Conservation (phyloP, 495 filamentous ascomycete species). For the Neurospora sp. region DNA sequence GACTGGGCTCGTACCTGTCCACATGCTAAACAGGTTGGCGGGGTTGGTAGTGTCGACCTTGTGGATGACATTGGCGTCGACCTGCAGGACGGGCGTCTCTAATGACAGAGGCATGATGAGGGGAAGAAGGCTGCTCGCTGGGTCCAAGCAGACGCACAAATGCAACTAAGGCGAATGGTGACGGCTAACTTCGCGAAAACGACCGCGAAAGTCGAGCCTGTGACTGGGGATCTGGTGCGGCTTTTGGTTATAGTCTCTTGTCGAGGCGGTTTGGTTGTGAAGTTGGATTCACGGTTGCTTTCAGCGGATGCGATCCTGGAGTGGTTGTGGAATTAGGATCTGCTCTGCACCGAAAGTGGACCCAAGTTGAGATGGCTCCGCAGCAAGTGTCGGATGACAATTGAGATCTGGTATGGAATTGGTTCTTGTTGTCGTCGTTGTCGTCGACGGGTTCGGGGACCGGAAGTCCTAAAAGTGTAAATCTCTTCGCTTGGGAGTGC, state of each 20-base stretch:
- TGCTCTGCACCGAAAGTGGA: constrained; percentile 22
- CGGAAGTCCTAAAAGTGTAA: neutral
- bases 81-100: constrained; percentile 53
- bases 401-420: neutral
- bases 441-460: neutral
- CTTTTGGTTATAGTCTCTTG: neutral
- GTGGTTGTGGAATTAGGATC: constrained; percentile 7
- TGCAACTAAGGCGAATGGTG: constrained; percentile 12
- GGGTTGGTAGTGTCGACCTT: constrained; percentile 88
- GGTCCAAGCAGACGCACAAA: constrained; percentile 16
- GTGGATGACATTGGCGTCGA: constrained; percentile 79
- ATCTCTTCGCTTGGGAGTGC: neutral
- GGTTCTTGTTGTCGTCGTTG: neutral
- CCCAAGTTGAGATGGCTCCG: neutral
- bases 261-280: neutral
- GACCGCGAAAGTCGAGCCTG: constrained; percentile 12
- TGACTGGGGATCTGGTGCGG: neutral
- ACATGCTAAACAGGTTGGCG: constrained; percentile 93
- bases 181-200: constrained; percentile 7
- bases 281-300: neutral
- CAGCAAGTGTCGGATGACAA: neutral
- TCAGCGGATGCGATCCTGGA: constrained; percentile 14
- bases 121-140: constrained; percentile 17
- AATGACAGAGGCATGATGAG: constrained; percentile 25
- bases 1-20: constrained; percentile 64